Base-by-base conservation (phyloP, 225 moss, liverwort and hornwort genomes). In the Asterella californica region DNA sequence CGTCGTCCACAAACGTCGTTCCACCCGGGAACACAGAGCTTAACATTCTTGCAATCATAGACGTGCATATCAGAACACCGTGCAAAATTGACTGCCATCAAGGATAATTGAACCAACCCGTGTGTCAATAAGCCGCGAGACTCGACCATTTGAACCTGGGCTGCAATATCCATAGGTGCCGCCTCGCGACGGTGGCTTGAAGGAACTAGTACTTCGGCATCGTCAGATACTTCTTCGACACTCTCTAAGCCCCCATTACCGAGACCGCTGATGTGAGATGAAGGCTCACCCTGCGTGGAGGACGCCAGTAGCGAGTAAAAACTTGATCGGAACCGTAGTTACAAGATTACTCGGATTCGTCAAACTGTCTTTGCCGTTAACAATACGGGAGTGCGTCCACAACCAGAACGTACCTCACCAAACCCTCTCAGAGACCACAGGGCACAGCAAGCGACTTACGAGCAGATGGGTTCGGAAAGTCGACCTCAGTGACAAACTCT, bases 91-190 rank as follows among this genome's bases (percentile, higher is more conserved):
- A 37, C 10, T 24, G 22, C 27, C 71, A 19, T 37, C 7, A 22
- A 8, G 71, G 0, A 71, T 19, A 71, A 27, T 9, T 33, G 34
- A 25, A 76, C 81, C 53, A 37, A 84, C 85, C 87, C 87, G 27
- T 85, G 81, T 36, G 80, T 21, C 78, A 84, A 46, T 5, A 64
- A 22, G 49, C 87, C 87, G 11, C 62, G 57, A 21, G 64, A 37
- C 74, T 84, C 82, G 66, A 69, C 25, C 48, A 60, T 62, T 15
- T 74, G 74, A 33, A 60, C 18, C 45, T 54, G 55, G 12, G 79
- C 62, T 30, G 22, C 76, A 11, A 36, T 62, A 2, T 72, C 75
- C 8, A 19, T 49, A 1, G 82, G 29, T 11, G 36, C 48, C 4
- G 34, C 67, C 25, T 27, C 34, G 36, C 18, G 42, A 19, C 60